Conservation (phyloP, 352 stramenopile genomes). For the Phytophthora chlamydospora region DNA sequence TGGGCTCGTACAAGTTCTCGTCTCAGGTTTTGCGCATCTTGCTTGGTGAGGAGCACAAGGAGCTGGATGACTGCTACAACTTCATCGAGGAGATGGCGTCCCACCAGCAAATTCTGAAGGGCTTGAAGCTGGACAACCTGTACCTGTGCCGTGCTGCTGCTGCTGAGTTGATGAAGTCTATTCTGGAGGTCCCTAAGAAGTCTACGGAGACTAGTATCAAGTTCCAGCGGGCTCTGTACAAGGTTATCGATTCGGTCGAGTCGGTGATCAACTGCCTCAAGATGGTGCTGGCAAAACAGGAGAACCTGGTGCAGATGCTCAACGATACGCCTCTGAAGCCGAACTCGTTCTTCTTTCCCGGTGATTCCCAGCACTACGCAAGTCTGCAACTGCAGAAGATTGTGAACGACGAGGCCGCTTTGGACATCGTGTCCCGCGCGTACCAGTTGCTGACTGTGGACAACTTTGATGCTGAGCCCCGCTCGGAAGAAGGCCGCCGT, state of each 20-base stretch:
- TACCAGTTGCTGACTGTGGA: conserved; percentile 86
- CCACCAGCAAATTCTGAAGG: conserved; percentile 77
- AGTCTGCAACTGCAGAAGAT: conserved; percentile 79
- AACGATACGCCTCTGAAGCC: conserved; percentile 85
- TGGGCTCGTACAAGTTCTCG: conserved; percentile 90
- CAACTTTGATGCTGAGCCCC: conserved; percentile 86
- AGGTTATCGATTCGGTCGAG: conserved; percentile 85
- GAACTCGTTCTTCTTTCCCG: conserved; percentile 90
- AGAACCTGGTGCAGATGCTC: conserved; percentile 82
- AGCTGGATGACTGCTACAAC: conserved; percentile 81
- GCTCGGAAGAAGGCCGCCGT: conserved; percentile 80
- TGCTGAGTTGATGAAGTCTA: conserved; percentile 84
- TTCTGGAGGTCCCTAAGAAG: conserved; percentile 81
- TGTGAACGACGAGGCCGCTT: conserved; percentile 77
- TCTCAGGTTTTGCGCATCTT: conserved; percentile 81
- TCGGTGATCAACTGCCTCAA: conserved; percentile 83
- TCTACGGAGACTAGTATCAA: conserved; percentile 81
- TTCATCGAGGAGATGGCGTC: conserved; percentile 86
- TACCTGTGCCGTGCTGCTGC: conserved; percentile 67
- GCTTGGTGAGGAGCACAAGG: conserved; percentile 85
- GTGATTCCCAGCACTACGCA: conserved; percentile 78
- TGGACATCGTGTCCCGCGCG: conserved; percentile 83
- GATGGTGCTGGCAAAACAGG: conserved; percentile 82
- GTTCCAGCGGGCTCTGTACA: conserved; percentile 84
- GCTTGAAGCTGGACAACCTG: conserved; percentile 77